Evolutionary conservation across 805 yeast species (phyloP).

Genomic region (Ogataea paraovalis): DNA sequence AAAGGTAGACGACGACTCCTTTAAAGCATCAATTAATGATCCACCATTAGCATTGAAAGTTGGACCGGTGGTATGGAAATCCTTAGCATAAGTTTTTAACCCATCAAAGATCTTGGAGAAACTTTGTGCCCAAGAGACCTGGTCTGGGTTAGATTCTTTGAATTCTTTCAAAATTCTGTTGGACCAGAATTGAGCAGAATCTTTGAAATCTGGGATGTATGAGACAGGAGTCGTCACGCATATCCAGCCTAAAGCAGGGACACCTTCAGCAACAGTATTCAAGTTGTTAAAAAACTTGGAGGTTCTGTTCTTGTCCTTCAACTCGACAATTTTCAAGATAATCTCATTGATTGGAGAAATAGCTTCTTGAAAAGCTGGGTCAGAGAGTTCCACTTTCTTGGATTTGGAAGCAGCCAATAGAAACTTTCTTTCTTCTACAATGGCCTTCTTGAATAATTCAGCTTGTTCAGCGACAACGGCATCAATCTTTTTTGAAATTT

Average conservation of each 20-base stretch:
- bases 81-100: constrained; percentile 69
- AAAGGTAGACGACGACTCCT: constrained; percentile 21
- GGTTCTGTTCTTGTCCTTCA: constrained; percentile 73
- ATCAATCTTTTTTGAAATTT: constrained; percentile 50
- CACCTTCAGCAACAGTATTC: constrained; percentile 83
- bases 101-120: constrained; percentile 64
- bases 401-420: constrained; percentile 56
- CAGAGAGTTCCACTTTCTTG: constrained; percentile 58
- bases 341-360: constrained; percentile 64
- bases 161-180: constrained; percentile 84
- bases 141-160: constrained; percentile 64
- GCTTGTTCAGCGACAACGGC: constrained; percentile 57
- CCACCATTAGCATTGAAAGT: constrained; percentile 68
- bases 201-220: constrained; percentile 76
- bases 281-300: constrained; percentile 65
- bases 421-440: constrained; percentile 55
- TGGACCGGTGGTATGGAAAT: constrained; percentile 80
- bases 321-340: constrained; percentile 51
- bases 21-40: constrained; percentile 49
- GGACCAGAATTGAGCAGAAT: constrained; percentile 91
- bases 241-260: constrained; percentile 90
- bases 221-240: constrained; percentile 72
- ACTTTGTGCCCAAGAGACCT: constrained; percentile 76
- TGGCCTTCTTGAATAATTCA: constrained; percentile 44
- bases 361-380: constrained; percentile 51